Evolutionary conservation across 164 flowering plant genomes (phyloP).

Genomic region (Buxus sempervirens): DNA sequence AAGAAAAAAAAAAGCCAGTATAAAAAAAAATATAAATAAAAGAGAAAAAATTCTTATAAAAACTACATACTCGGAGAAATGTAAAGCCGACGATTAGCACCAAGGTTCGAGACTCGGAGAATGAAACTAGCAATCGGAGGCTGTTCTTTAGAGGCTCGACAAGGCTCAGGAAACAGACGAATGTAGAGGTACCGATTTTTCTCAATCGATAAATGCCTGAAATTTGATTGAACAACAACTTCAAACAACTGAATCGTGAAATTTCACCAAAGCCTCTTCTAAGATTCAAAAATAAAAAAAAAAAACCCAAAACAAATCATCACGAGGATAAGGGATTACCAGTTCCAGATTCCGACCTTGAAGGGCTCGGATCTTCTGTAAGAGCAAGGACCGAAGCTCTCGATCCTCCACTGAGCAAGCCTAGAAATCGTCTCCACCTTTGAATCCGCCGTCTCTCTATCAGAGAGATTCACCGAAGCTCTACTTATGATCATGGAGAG

Average conservation of each 20-base stretch:
- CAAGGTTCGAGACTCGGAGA: slow-evolving; percentile 53
- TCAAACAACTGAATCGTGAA: background rate
- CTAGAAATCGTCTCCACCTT: slow-evolving; percentile 53
- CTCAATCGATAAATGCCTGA: slow-evolving; percentile 78
- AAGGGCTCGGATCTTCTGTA: slow-evolving; percentile 79
- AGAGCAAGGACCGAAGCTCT: slow-evolving; percentile 65
- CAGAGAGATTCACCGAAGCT: background rate
- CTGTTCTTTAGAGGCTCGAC: slow-evolving; percentile 64
- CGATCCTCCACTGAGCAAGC: slow-evolving; percentile 85
- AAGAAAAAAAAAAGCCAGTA: background rate
- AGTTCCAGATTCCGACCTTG: slow-evolving; percentile 88
- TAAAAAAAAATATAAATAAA: background rate
- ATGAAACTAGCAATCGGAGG: slow-evolving; percentile 80
- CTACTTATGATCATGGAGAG: too few species aligned
- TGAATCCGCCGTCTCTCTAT: slow-evolving; percentile 24
- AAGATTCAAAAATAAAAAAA: too few species aligned
- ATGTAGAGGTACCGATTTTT: slow-evolving; percentile 69
- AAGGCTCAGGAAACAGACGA: slow-evolving; percentile 72
- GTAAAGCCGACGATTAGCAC: slow-evolving; percentile 46
- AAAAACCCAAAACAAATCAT: too few species aligned
- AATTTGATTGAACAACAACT: background rate
- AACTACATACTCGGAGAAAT: slow-evolving; percentile 59
- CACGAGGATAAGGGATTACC: slow-evolving; percentile 33
- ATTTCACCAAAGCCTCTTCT: too few species aligned
- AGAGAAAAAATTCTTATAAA: background rate